A percentile compares a stretch with the other conserved stretches of the same genome.
phyloP scores from a whole-genome alignment of 202 grass and related monocot genomes.

The Saccharum hybrid region DNA sequence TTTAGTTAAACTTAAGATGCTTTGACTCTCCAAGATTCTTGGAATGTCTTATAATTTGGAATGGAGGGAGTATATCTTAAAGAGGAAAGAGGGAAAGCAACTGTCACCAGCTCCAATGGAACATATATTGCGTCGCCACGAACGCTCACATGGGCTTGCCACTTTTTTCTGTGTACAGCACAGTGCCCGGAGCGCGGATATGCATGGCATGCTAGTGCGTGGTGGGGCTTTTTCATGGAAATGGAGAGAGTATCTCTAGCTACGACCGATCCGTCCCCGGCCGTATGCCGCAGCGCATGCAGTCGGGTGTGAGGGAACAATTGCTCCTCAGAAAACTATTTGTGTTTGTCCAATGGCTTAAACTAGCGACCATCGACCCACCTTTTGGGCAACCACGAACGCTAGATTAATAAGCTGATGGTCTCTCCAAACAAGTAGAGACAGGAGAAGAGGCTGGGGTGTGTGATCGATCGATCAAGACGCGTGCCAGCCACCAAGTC shows the following conservation, averaged over 20 bases:
- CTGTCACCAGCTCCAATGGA: not conserved
- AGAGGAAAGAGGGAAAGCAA: slow-evolving; percentile 4
- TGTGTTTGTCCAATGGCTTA: not conserved
- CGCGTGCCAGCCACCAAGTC: slow-evolving; percentile 17
- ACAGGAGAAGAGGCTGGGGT: not conserved
- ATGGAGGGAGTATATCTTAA: no score
- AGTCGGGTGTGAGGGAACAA: slow-evolving; percentile 33
- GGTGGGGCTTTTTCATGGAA: not conserved
- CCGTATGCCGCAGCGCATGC: not conserved
- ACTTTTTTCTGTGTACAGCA: not conserved
- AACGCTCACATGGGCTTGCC: slow-evolving; percentile 52
- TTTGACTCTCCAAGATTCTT: no score
- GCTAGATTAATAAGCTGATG: not conserved
- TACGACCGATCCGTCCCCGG: not conserved
- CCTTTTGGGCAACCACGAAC: not conserved
- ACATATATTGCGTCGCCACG: not conserved
- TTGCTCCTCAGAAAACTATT: not conserved
- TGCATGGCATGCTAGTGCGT: no score
- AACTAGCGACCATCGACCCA: not conserved
- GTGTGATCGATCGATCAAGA: not conserved
- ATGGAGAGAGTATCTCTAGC: not conserved
- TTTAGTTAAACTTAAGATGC: no score
- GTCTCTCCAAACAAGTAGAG: not conserved
- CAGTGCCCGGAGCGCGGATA: not conserved
- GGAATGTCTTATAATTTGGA: no score